A percentile compares a stretch with the other conserved stretches of the same genome.
Evolutionary conservation across 164 flowering plant genomes (phyloP).

Genomic region (Euptelea pleiosperma): DNA sequence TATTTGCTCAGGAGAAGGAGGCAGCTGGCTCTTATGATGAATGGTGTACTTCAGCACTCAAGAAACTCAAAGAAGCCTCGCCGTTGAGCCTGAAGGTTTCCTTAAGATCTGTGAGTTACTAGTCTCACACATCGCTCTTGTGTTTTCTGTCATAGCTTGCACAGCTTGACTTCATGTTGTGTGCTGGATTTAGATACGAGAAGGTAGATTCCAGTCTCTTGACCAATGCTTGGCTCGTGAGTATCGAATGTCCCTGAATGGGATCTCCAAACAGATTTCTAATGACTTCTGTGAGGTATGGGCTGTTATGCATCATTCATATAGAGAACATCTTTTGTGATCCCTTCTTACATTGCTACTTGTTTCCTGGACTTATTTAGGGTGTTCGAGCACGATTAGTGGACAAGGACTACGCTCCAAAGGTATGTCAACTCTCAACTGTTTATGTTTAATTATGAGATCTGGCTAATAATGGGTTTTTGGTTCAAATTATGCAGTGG

Average conservation of each 20-base stretch:
- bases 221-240: slow-evolving; percentile 82
- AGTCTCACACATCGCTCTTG: background rate
- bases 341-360: background rate
- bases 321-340: background rate
- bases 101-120: slow-evolving; percentile 66
- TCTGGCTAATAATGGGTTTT: background rate
- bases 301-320: background rate
- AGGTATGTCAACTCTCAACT: slow-evolving; percentile 42
- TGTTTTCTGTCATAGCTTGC: background rate
- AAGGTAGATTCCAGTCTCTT: slow-evolving; percentile 82
- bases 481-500: slow-evolving; percentile 54
- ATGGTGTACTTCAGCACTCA: slow-evolving; percentile 51
- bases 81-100: slow-evolving; percentile 83
- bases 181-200: slow-evolving; percentile 54
- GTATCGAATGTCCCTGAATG: slow-evolving; percentile 64
- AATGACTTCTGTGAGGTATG: slow-evolving; percentile 80
- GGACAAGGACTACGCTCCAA: slow-evolving; percentile 85
- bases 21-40: slow-evolving; percentile 44
- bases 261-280: slow-evolving; percentile 53
- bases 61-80: slow-evolving; percentile 70
- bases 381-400: slow-evolving; percentile 84
- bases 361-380: slow-evolving; percentile 27
- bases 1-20: slow-evolving; percentile 53
- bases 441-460: background rate
- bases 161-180: background rate